Evolutionary conservation across 1,284 basidiomycete species (phyloP), one percentile per base, ranked within the genome.

Genomic region (Sporisorium graminicola): DNA sequence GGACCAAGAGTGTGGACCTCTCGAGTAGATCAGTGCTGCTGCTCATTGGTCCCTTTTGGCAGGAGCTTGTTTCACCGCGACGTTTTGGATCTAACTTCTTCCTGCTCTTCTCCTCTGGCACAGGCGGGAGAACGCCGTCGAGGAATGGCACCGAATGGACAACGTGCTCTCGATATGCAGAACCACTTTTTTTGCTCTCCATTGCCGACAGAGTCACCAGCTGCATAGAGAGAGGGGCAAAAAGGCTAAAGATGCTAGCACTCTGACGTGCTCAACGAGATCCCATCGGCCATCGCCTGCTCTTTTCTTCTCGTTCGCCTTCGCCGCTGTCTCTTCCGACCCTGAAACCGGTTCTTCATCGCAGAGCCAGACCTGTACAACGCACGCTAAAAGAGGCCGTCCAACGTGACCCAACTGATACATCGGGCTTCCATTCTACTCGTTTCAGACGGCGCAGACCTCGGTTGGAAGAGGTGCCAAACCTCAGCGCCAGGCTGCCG

Each of bases 401-500:
- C n/a, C 29, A 50, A 50, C 29, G 49, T 50, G 27, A 50, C 49
- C 26, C 8, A 20, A 18, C 16, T 31, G 5, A 27, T 7, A n/a
- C n/a, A 29, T 49, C 47, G 47, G 16, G 47, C 26, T 31, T 31
- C 18, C 49, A 16, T 43, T 43, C n/a, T 43, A 16, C 44, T 47
- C 24, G 8, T 26, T 24, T 46, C 16, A 43, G 26, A 43, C 35
- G 26, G 26, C 26, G 46, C 42, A 40, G 22, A 22, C 18, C 44
- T 62, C 42, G 31, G 43, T 8, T 27, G 43, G 31, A 60, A 37
- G 42, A 26, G 20, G 50, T 8, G 35, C 14, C 29, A 53, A n/a
- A 31, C 26, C 58, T 44, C 51, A 65, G 69, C 69, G 63, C 69
- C 58, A 71, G 63, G 29, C 37, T 58, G 55, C 55, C 59, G 68